Evolutionary conservation across 371 early-diverging fungal genomes (phyloP).

Genomic region (Umbelopsis sp.): DNA sequence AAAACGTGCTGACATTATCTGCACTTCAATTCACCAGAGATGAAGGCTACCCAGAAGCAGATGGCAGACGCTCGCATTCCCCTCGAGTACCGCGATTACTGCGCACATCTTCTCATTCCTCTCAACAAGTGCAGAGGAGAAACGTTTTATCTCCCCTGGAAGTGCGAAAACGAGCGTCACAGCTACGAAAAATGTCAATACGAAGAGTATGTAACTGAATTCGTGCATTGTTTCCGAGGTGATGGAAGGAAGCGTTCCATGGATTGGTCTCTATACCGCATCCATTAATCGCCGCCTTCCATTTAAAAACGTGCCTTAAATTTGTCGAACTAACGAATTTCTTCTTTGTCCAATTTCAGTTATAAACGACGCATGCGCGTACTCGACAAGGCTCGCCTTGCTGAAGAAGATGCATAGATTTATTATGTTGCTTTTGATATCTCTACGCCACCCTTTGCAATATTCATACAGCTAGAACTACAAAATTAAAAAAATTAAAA

Average conservation of each 20-base stretch:
- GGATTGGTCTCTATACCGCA: too few species aligned
- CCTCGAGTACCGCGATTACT: conserved; percentile 90
- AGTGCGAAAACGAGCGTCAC: conserved; percentile 89
- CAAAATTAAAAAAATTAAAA: conserved; percentile 15
- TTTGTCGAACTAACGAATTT: not conserved
- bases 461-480: conserved; percentile 18
- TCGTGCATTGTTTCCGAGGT: not conserved
- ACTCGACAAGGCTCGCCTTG: conserved; percentile 21
- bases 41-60: conserved; percentile 86
- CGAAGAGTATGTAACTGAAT: conserved; percentile 75
- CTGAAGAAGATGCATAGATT: conserved; percentile 21
- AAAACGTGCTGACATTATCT: not conserved
- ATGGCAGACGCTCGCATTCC: conserved; percentile 87
- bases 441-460: conserved; percentile 15
- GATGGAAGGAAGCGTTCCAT: not conserved
- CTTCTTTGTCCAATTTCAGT: not conserved
- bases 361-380: conserved; percentile 24
- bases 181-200: conserved; percentile 95
- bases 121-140: conserved; percentile 91
- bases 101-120: conserved; percentile 87
- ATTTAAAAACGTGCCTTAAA: too few species aligned
- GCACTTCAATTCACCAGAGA: conserved; percentile 47
- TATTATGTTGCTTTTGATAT: not conserved
- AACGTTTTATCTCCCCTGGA: conserved; percentile 89
- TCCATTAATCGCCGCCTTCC: too few species aligned